Evolutionary conservation across 257 asterid genomes (phyloP), one percentile per base, ranked within the genome.

Genomic region (Lithospermum erythrorhizon): DNA sequence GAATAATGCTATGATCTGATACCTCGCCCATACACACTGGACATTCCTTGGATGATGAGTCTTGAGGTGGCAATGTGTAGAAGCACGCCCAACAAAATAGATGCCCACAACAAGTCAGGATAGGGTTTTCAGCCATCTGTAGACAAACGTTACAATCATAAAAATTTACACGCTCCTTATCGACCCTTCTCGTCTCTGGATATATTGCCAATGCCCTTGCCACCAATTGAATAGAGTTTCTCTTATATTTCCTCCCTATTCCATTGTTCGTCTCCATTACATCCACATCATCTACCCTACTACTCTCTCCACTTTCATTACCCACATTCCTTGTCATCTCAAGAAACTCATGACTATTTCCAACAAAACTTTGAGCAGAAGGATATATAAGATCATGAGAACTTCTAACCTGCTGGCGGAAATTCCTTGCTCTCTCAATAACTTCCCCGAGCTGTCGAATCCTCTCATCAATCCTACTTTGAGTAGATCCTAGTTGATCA

Each of bases 381-480:
- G 49, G 49, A 41, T 13, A 41, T 18, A 41, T 3, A 41, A 41
- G 57, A 9, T 22, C 15, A 0, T 20, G 25, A 22, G 15, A 22
- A 24, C 68, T 29, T 73, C 82, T 53, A 78, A 85, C 87, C 84
- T 74, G 62, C 90, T 79, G 87, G 59, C 90, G 86, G 70, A 41
- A 41, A 13, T 72, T 83, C 82, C 91, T 78, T 6, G 89, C 82
- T 51, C 95, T 81, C 70, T 84, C 80, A 14, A 83, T 76, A 57
- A 86, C 97, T 41, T 84, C 87, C 76, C 84, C 90, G 4, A 91
- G 94, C 78, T 86, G 90, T 9, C 93, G 78, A 63, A 91, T 78
- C 56, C 98, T 79, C 68, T 83, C 87, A 68, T 82, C 83, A 61
- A 88, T 86, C 80, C 83, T 77, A 59, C 64, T 81, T 63, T 86